A percentile compares a stretch with the other conserved stretches of the same genome.
Conservation (phyloP, 345 rosid species). For the Cardamine occulta region DNA sequence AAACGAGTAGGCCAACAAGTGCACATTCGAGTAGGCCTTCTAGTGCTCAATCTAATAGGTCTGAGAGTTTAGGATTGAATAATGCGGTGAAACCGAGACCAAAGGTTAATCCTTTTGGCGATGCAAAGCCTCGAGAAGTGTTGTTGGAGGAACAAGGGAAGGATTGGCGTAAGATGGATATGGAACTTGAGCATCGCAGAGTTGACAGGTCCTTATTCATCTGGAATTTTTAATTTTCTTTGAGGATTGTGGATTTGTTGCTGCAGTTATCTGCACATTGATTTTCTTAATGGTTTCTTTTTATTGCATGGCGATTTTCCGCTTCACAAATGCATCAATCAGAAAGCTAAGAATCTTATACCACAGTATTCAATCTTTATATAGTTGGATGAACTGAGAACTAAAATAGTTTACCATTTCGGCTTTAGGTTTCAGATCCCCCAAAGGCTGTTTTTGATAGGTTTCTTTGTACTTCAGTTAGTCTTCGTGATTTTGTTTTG, state of each 20-base stretch:
- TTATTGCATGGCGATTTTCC: conserved; percentile 1
- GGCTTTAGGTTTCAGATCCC: conserved; percentile 1
- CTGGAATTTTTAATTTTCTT: background rate
- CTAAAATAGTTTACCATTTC: background rate
- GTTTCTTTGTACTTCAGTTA: conserved; percentile 4
- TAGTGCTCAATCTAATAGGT: conserved; percentile 80
- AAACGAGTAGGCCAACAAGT: conserved; percentile 52
- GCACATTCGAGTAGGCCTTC: conserved; percentile 75
- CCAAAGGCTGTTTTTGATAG: background rate
- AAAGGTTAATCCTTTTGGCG: conserved; percentile 92
- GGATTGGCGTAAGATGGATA: conserved; percentile 94
- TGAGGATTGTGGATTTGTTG: conserved; percentile 9
- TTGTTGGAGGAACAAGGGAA: conserved; percentile 83
- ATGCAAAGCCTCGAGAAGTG: conserved; percentile 93
- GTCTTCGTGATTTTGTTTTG: background rate
- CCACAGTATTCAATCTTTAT: background rate
- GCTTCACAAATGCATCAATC: background rate
- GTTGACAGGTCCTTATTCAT: conserved; percentile 63
- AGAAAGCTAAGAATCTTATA: background rate
- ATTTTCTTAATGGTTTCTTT: background rate
- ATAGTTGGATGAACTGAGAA: conserved; percentile 11
- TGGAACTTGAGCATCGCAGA: conserved; percentile 79
- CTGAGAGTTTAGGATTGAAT: conserved; percentile 69
- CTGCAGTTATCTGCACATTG: background rate
- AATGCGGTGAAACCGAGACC: conserved; percentile 65